These are phyloP conservation scores for Phaffomyces antillensis DNA, from an alignment of 805 yeast genomes.

Conservation along the genomic window DNA sequence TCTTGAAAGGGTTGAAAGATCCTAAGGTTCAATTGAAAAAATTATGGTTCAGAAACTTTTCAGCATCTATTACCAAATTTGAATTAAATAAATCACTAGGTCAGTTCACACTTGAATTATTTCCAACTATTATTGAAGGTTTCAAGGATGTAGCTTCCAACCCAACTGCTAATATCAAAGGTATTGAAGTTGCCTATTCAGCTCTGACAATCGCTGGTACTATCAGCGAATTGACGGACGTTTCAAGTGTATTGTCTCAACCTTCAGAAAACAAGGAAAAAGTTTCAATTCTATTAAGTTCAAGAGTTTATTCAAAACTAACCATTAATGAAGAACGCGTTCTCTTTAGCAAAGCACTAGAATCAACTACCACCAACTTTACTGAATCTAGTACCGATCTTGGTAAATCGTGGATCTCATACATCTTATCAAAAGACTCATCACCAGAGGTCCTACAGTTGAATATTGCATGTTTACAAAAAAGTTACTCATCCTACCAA, in stretches of 20 bases:
- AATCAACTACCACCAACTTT: constrained; percentile 23
- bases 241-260: constrained; percentile 25
- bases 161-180: constrained; percentile 40
- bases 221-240: constrained; percentile 22
- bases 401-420: constrained; percentile 43
- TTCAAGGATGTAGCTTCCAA: constrained; percentile 40
- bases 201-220: constrained; percentile 24
- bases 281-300: constrained; percentile 41
- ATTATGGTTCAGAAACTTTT: constrained; percentile 55
- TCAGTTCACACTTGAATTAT: constrained; percentile 14
- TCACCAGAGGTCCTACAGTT: constrained; percentile 10
- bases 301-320: constrained; percentile 46
- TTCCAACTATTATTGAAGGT: constrained; percentile 24
- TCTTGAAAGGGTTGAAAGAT: constrained; percentile 52
- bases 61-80: constrained; percentile 16
- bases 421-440: constrained; percentile 33
- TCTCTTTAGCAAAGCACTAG: constrained; percentile 48
- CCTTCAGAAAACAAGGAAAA: constrained; percentile 31
- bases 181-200: constrained; percentile 48
- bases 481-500: constrained; percentile 30
- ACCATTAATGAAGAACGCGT: constrained; percentile 34
- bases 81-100: constrained; percentile 6
- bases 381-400: constrained; percentile 14
- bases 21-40: constrained; percentile 56
- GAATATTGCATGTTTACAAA: constrained; percentile 22